Evolutionary conservation across 1,139 yeast genomes (phyloP), one percentile per base, ranked within the genome.

Genomic region (Candida freyschussii): DNA sequence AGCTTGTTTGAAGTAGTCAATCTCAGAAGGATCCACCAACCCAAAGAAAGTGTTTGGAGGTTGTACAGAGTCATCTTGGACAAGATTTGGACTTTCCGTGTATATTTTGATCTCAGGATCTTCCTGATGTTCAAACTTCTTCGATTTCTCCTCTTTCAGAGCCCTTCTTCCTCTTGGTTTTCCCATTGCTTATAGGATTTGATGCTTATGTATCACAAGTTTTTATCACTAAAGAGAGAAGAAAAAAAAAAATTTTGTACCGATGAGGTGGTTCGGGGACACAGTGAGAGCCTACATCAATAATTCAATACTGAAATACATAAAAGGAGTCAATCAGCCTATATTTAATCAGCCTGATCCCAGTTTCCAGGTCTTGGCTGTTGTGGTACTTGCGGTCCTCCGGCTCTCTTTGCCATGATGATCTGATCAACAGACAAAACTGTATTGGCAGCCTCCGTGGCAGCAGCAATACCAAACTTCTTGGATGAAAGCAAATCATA

Each of bases 361-460:
- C 98, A 89, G 66, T 89, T 89, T 39, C 96, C 96, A 27, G 93
- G 91, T 57, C 81, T 78, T 48, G 79, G 83, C 56, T 84, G 95
- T 36, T 60, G 58, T 33, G 96, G 96, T 72, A 87, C 78, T 29
- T 71, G 82, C 28, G 98, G 98, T 17, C 98, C 98, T 47, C 98
- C 98, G 2, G 43, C 79, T 68, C 81, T 70, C 72, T 85, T 85
- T 30, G 95, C 95, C 85, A 85, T 86, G 55, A 84, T 84, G 53
- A 85, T 85, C 65, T 83, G 95, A 59, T 85, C 95, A 29, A 87
- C 89, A 16, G 94, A 79, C 44, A 91, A 70, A 34, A 91, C 85
- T 3, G 98, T 91, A 47, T 73, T 75, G 15, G 96, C 94, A 30
- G 97, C 96, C 48, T 91, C 97, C 6, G 96, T 89, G 11, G 98